phyloP scores from a whole-genome alignment of 352 stramenopile species.

The Albugo laibachii region DNA sequence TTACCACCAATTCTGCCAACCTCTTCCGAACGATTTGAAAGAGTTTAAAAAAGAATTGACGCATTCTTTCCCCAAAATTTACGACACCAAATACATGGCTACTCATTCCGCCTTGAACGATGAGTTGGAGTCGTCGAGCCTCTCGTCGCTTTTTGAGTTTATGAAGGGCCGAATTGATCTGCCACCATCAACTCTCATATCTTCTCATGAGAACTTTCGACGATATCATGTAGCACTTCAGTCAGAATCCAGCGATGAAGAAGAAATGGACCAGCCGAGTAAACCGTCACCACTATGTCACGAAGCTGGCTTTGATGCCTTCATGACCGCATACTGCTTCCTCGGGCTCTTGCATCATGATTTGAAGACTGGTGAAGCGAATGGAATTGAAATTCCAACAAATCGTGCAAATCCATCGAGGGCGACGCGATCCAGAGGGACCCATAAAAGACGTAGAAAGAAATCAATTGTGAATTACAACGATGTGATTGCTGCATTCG shows the following conservation, averaged over 20 bases:
- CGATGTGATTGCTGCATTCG: constrained; percentile 12
- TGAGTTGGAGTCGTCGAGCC: constrained; percentile 35
- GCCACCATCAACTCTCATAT: constrained; percentile 27
- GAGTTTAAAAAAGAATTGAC: constrained; percentile 54
- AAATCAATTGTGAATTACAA: constrained; percentile 16
- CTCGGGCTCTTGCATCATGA: constrained; percentile 41
- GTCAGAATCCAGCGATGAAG: background rate
- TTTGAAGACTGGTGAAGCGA: background rate
- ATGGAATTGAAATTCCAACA: no score
- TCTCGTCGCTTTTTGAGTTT: constrained; percentile 55
- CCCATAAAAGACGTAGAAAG: constrained; percentile 4
- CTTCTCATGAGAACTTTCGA: constrained; percentile 29
- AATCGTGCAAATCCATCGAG: no score
- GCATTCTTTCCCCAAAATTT: constrained; percentile 52
- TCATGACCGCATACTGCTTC: constrained; percentile 71
- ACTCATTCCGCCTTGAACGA: constrained; percentile 20
- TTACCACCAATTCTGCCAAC: constrained; percentile 67
- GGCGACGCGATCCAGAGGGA: no score
- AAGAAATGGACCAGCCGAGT: constrained; percentile 9
- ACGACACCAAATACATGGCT: constrained; percentile 58
- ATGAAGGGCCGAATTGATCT: constrained; percentile 47
- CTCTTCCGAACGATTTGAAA: constrained; percentile 36
- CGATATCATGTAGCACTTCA: constrained; percentile 17
- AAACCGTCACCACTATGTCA: constrained; percentile 19
- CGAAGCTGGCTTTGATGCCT: constrained; percentile 71